Evolutionary conservation across 2,329 filamentous ascomycete species (phyloP).

Genomic region (Fusarium sp.): DNA sequence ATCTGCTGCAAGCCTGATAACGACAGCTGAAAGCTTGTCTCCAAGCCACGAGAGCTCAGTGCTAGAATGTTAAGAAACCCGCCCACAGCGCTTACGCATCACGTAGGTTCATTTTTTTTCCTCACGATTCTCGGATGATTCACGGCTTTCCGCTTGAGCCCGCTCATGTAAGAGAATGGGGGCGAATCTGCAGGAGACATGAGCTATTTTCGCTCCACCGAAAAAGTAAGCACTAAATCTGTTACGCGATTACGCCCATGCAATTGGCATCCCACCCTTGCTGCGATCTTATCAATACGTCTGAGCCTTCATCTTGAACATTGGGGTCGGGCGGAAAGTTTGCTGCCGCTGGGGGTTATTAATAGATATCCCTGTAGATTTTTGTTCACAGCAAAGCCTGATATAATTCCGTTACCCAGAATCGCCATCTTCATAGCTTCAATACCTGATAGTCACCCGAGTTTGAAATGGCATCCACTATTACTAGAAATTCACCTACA

Average conservation of each 20-base stretch:
- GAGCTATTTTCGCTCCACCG: not conserved
- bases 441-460: not conserved
- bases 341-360: not conserved
- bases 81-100: not conserved
- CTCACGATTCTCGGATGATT: not conserved
- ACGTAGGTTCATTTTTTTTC: too few species aligned
- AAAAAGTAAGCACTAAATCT: not conserved
- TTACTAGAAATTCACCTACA: not conserved
- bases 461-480: not conserved
- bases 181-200: not conserved
- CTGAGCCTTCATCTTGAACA: not conserved
- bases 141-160: too few species aligned
- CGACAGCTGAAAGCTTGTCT: not conserved
- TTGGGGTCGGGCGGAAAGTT: not conserved
- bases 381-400: not conserved
- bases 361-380: not conserved
- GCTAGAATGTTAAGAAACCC: not conserved
- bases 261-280: not conserved
- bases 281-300: not conserved
- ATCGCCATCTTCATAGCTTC: too few species aligned
- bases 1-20: rapidly evolving
- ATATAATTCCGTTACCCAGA: not conserved
- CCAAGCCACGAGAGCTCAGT: not conserved
- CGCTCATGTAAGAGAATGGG: not conserved
- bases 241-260: not conserved